phyloP scores from a whole-genome alignment of 2,329 filamentous ascomycete genomes.

The Ceratocystis destructans region DNA sequence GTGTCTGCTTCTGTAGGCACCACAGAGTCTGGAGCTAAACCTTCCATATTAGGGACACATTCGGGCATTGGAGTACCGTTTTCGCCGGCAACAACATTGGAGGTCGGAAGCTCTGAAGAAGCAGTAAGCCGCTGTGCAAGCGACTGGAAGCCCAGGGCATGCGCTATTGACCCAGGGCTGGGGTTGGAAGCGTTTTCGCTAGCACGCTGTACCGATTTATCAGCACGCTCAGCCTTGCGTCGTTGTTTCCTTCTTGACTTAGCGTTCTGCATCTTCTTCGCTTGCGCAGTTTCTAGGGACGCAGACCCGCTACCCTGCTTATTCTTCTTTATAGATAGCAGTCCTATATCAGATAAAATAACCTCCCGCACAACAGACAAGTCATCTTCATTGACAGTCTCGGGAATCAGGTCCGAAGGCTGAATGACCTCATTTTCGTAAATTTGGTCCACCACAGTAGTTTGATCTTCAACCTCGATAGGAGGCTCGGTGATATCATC shows the following conservation, averaged over 20 bases:
- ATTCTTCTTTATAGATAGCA: neutral
- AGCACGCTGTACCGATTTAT: neutral
- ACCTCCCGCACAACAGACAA: neutral
- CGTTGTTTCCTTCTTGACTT: neutral
- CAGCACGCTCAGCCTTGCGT: neutral
- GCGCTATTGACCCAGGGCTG: conserved; percentile 1
- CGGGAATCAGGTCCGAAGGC: neutral
- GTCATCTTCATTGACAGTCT: neutral
- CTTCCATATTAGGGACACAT: neutral
- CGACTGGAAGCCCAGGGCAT: conserved; percentile 3
- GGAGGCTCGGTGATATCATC: conserved; percentile 14
- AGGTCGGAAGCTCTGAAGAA: neutral
- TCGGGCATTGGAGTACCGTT: neutral
- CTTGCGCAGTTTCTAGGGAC: neutral
- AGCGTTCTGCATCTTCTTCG: neutral
- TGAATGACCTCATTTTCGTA: neutral
- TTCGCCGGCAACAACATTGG: neutral
- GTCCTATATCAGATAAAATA: neutral
- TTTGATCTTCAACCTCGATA: neutral
- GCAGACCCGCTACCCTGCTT: neutral
- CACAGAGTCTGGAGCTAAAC: neutral
- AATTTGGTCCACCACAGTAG: neutral
- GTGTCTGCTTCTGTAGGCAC: neutral
- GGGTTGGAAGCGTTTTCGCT: neutral
- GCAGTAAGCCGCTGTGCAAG: conserved; percentile 5